These are phyloP conservation scores for Tolypocladium cylindrosporum DNA, from an alignment of 2,329 filamentous ascomycete genomes.

Conservation along the genomic window DNA sequence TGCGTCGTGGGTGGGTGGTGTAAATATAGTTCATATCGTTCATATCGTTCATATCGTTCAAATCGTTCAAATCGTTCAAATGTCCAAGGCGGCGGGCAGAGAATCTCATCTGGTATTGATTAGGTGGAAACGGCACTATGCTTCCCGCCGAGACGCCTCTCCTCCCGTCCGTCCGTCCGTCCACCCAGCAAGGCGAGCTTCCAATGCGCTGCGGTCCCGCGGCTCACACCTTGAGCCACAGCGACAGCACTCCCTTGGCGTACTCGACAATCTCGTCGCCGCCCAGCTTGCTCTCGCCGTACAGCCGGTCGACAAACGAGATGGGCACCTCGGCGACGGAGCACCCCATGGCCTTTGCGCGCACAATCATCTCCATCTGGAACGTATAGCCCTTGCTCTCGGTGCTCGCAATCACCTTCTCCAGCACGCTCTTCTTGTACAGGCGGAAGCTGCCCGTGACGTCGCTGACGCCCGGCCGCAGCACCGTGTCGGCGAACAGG, in stretches of 20 bases:
- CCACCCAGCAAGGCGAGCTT: not conserved
- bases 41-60: too few species aligned
- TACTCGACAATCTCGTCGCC: conserved; percentile 96
- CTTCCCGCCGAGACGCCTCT: not conserved
- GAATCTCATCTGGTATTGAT: not conserved
- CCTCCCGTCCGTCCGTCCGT: not conserved
- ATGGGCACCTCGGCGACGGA: conserved; percentile 94
- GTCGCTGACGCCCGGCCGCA: conserved; percentile 89
- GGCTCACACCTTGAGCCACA: conserved; percentile 66
- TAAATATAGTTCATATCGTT: not conserved
- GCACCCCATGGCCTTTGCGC: conserved; percentile 91
- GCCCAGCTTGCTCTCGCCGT: conserved; percentile 90
- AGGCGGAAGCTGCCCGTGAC: conserved; percentile 89
- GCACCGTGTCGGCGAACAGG: conserved; percentile 87
- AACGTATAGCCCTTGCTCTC: conserved; percentile 97
- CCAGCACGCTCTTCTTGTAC: conserved; percentile 83
- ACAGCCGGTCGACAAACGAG: conserved; percentile 88
- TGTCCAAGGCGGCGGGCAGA: not conserved
- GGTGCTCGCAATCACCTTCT: conserved; percentile 82
- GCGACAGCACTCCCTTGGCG: conserved; percentile 68
- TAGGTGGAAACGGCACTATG: not conserved
- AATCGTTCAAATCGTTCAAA: too few species aligned
- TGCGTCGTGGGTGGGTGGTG: not conserved
- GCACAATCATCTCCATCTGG: conserved; percentile 99
- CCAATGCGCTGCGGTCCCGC: not conserved